Conservation (phyloP, 169 alveolate species). For the Prorocentrum cordatum region DNA sequence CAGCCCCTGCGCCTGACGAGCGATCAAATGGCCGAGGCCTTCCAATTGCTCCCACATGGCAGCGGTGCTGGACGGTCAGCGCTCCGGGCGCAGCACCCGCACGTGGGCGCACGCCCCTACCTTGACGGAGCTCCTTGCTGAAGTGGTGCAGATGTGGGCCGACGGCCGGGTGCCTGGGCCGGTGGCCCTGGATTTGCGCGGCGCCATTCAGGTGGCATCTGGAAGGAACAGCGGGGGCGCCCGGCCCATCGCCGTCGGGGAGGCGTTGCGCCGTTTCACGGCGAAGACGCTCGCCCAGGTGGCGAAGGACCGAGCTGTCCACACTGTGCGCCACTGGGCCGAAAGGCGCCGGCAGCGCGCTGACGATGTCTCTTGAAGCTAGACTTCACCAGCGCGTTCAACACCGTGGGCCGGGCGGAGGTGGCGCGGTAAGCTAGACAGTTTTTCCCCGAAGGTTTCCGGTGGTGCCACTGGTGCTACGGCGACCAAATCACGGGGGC, state of each 20-base stretch:
- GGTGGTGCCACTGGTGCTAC: background rate
- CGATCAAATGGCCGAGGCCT: background rate
- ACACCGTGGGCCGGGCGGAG: background rate
- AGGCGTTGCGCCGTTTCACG: background rate
- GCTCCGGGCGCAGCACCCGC: conserved; percentile 1
- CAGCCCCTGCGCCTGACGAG: too few species aligned
- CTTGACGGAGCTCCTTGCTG: background rate
- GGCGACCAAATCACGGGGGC: background rate
- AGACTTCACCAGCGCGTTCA: conserved; percentile 14
- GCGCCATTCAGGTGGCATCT: background rate
- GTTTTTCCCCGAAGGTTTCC: too few species aligned
- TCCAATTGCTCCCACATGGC: background rate
- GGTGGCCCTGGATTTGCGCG: background rate
- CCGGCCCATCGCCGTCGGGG: conserved; percentile 26
- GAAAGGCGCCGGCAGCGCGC: background rate
- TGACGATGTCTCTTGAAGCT: background rate
- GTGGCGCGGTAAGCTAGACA: too few species aligned
- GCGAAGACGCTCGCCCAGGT: background rate
- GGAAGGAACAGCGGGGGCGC: background rate
- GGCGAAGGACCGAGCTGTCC: background rate
- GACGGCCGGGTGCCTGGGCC: background rate
- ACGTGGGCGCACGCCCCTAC: background rate
- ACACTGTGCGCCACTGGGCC: background rate
- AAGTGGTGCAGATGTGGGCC: background rate
- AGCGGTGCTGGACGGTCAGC: conserved; percentile 8